A percentile compares a stretch with the other conserved stretches of the same genome.
These are phyloP conservation scores for Xylaria sp. DNA, from an alignment of 2,329 filamentous ascomycete genomes.

Conservation along the genomic window DNA sequence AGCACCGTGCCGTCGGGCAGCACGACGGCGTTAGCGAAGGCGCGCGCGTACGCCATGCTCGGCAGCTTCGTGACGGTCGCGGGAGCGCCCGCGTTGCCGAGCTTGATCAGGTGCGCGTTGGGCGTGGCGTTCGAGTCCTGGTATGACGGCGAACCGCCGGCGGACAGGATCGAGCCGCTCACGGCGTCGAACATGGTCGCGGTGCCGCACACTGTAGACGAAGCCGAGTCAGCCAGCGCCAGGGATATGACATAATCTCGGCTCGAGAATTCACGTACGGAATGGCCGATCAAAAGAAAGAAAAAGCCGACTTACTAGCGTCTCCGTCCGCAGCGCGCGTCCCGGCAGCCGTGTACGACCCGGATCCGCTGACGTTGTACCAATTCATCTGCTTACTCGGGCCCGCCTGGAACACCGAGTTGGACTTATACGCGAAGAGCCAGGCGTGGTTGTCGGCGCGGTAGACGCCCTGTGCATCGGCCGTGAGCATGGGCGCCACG, in stretches of 20 bases:
- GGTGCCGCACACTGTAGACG: constrained; percentile 58
- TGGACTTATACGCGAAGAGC: constrained; percentile 62
- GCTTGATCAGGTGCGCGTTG: constrained; percentile 59
- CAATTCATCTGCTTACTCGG: constrained; percentile 60
- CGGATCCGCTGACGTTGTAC: constrained; percentile 58
- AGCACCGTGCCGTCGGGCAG: constrained; percentile 58
- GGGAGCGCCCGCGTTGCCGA: constrained; percentile 46
- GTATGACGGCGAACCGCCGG: constrained; percentile 60
- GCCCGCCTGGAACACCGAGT: constrained; percentile 63
- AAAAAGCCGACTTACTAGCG: constrained; percentile 41
- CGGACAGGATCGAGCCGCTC: constrained; percentile 61
- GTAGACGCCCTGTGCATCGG: constrained; percentile 56
- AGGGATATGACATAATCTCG: background rate
- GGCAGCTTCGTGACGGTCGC: constrained; percentile 49
- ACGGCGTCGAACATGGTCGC: constrained; percentile 65
- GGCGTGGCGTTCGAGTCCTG: constrained; percentile 52
- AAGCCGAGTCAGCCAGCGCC: background rate
- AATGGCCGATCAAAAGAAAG: background rate
- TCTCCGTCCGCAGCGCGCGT: constrained; percentile 56
- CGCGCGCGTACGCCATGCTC: constrained; percentile 53
- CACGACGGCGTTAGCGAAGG: constrained; percentile 55
- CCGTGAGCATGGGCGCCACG: constrained; percentile 62
- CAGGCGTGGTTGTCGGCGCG: constrained; percentile 65
- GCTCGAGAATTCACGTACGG: background rate
- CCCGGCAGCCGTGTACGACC: constrained; percentile 55